Percentiles rank a stretch among this genome's conserved stretches.
Conservation (phyloP, 1,284 basidiomycete genomes). For the Pseudozyma pruni region DNA sequence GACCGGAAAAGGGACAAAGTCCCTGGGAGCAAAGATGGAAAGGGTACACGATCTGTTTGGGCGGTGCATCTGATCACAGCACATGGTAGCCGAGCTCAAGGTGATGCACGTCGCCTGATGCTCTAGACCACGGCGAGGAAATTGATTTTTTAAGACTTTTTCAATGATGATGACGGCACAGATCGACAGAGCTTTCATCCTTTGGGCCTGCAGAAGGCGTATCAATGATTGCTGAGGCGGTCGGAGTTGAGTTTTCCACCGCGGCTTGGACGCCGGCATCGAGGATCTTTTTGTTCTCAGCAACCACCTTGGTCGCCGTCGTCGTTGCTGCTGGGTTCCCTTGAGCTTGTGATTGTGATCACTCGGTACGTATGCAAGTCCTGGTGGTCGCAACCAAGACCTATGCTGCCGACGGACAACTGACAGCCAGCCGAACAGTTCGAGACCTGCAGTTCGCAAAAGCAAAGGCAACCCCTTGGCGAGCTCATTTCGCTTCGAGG, state of each 20-base stretch:
- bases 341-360: no score
- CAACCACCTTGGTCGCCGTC: background rate
- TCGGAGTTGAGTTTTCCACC: background rate
- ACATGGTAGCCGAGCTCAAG: slow-evolving; percentile 1
- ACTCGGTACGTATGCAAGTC: no score
- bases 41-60: slow-evolving; percentile 7
- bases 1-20: background rate
- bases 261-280: slow-evolving; percentile 4
- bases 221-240: background rate
- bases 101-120: background rate
- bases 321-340: background rate
- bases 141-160: background rate
- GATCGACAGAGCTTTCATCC: slow-evolving; percentile 2
- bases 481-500: no score
- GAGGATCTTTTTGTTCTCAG: slow-evolving; percentile 3
- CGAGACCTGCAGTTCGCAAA: no score
- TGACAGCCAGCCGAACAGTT: background rate
- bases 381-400: no score
- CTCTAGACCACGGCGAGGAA: no score
- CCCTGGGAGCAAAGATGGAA: no score
- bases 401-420: no score
- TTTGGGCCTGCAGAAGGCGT: background rate
- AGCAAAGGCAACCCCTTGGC: no score
- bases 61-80: background rate
- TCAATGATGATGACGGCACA: background rate